These are phyloP conservation scores for Sporopachydermia cereana DNA, from an alignment of 1,139 yeast genomes.

Conservation along the genomic window DNA sequence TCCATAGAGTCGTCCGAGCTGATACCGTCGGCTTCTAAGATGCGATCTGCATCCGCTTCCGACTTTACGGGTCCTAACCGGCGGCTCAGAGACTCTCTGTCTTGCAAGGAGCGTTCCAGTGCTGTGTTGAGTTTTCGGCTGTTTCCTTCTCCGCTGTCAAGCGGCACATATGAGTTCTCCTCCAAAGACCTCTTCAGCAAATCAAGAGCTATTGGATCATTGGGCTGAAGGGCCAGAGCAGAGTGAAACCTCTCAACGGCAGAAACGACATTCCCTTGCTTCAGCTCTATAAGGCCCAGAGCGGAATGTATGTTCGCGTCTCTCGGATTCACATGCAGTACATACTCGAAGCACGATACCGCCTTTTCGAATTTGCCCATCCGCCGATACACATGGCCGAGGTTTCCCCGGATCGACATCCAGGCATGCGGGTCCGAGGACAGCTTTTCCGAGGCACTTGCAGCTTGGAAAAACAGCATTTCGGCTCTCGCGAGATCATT, in stretches of 20 bases:
- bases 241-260: slow-evolving; percentile 74
- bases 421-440: slow-evolving; percentile 78
- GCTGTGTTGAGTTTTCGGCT: neutral
- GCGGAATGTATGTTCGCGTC: slow-evolving; percentile 76
- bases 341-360: slow-evolving; percentile 64
- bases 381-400: slow-evolving; percentile 84
- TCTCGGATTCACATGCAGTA: slow-evolving; percentile 52
- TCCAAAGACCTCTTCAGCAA: slow-evolving; percentile 72
- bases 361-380: slow-evolving; percentile 54
- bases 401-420: slow-evolving; percentile 76
- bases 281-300: slow-evolving; percentile 71
- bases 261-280: slow-evolving; percentile 46
- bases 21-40: neutral
- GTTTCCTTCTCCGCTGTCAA: neutral
- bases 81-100: neutral
- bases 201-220: slow-evolving; percentile 79
- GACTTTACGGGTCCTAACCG: neutral
- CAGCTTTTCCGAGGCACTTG: slow-evolving; percentile 53
- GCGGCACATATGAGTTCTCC: slow-evolving; percentile 28
- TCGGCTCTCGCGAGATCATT: slow-evolving; percentile 62
- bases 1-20: slow-evolving; percentile 5
- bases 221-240: slow-evolving; percentile 69
- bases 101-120: neutral
- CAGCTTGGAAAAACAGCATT: slow-evolving; percentile 57
- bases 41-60: neutral